Evolutionary conservation across 2,329 filamentous ascomycete genomes (phyloP).

Genomic region (Diplodia seriata): DNA sequence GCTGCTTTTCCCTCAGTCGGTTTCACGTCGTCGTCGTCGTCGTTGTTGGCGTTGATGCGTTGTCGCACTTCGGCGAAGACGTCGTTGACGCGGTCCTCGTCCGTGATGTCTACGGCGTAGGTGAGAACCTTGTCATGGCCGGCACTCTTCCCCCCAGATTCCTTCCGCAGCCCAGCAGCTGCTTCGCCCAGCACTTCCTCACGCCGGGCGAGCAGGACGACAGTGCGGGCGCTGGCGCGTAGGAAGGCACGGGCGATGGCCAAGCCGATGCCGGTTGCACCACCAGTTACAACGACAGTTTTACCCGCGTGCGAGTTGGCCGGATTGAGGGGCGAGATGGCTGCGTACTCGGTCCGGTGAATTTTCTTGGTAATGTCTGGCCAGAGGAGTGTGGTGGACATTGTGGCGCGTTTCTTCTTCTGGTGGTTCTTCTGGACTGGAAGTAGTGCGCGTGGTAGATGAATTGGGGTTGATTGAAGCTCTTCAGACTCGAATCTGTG

Average conservation of each 20-base stretch:
- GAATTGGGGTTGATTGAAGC: too few relatives aligned
- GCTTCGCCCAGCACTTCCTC: slow-evolving; percentile 40
- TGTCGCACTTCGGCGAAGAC: slow-evolving; percentile 29
- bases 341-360: slow-evolving; percentile 39
- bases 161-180: neutral
- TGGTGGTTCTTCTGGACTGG: too few relatives aligned
- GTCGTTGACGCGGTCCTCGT: neutral
- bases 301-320: slow-evolving; percentile 41
- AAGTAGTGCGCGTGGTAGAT: too few relatives aligned
- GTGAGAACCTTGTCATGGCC: neutral
- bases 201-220: slow-evolving; percentile 53
- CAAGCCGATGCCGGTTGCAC: too few relatives aligned
- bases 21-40: neutral
- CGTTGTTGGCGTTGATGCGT: neutral
- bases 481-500: too few relatives aligned
- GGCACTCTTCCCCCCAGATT: neutral
- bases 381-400: neutral
- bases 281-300: slow-evolving; percentile 37
- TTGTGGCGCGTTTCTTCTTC: neutral
- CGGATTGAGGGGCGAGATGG: slow-evolving; percentile 38
- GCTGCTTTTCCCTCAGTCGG: neutral
- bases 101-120: slow-evolving; percentile 27
- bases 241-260: neutral
- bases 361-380: slow-evolving; percentile 33
- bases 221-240: slow-evolving; percentile 28